Evolutionary conservation across 345 rosid genomes (phyloP).

Genomic region (Raphanus sativus): DNA sequence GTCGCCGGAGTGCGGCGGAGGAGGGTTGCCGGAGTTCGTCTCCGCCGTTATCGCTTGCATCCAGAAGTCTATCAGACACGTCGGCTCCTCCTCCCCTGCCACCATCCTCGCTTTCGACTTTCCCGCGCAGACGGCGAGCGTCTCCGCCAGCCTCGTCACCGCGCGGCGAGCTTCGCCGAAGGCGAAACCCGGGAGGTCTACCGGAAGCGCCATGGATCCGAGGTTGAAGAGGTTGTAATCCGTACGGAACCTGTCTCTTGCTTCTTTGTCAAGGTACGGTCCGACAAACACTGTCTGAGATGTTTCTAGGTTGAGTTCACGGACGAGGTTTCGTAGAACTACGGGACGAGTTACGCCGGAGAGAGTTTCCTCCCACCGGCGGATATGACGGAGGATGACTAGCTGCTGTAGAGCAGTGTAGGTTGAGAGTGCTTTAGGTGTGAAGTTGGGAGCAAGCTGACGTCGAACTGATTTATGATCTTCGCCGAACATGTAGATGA

Average conservation of each 20-base stretch:
- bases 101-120: constrained; percentile 58
- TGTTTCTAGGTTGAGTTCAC: constrained; percentile 83
- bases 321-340: constrained; percentile 50
- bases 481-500: constrained; percentile 83
- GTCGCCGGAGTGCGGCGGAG: constrained; percentile 54
- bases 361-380: constrained; percentile 46
- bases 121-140: constrained; percentile 47
- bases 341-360: constrained; percentile 30
- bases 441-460: constrained; percentile 82
- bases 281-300: constrained; percentile 90
- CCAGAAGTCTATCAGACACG: constrained; percentile 79
- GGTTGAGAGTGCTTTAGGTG: constrained; percentile 67
- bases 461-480: constrained; percentile 81
- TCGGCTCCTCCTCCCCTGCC: constrained; percentile 51
- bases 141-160: constrained; percentile 50
- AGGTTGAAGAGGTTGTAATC: constrained; percentile 76
- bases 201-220: constrained; percentile 68
- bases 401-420: constrained; percentile 66
- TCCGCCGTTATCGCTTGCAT: constrained; percentile 60
- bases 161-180: constrained; percentile 70
- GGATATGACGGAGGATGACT: constrained; percentile 63
- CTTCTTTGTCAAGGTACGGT: constrained; percentile 49
- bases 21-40: constrained; percentile 31
- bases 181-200: constrained; percentile 71
- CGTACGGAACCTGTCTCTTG: constrained; percentile 42